Evolutionary conservation across 2,329 filamentous ascomycete genomes (phyloP), one percentile per base, ranked within the genome.

Genomic region (Epichloe glyceriae): DNA sequence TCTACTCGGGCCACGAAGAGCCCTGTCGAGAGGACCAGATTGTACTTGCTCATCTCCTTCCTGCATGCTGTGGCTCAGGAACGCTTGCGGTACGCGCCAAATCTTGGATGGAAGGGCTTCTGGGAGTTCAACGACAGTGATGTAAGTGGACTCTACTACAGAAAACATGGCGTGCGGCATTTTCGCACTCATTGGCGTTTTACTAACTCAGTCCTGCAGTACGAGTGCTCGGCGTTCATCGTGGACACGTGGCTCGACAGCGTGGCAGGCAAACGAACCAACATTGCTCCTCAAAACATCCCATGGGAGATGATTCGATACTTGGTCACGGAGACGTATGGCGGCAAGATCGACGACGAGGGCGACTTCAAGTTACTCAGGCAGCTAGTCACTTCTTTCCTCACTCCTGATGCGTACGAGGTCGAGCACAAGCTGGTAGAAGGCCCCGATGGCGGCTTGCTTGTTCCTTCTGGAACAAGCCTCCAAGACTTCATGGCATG

Each of bases 71-170:
- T 98, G 38, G 83, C 96, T 11, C 93, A 98, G 67, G 93, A 98
- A 68, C 79, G 94, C 59, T 74, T 98, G 55, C 85, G 93, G 55
- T 98, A 98, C 66, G 90, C 91, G 22, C 94, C 93, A 0, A 91
- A 79, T 52, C 74, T 98, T 50, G 93, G 93, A 54, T 98, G 93
- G 93, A 96, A 95, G 73, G 88, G 89, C 50, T 95, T 96, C 76
- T 98, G 94, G 93, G 94, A 98, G 69, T 98, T 98, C 69, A 98
- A 98, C 65, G 94, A 98, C 68, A 95, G 90, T 60, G 93, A 98
- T 70, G 88, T 94, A 80, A 86, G 87, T 54, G 33, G 30, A 11
- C 30, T 8, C 38, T 15, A 7, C n/a, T 1, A 15, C 11, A n/a
- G 17, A 57, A n/a, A 5, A 34, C 20, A 33, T 30, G 14, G 22